Base-by-base conservation (phyloP, 2,329 filamentous ascomycete genomes). In the Fusarium paranaense region DNA sequence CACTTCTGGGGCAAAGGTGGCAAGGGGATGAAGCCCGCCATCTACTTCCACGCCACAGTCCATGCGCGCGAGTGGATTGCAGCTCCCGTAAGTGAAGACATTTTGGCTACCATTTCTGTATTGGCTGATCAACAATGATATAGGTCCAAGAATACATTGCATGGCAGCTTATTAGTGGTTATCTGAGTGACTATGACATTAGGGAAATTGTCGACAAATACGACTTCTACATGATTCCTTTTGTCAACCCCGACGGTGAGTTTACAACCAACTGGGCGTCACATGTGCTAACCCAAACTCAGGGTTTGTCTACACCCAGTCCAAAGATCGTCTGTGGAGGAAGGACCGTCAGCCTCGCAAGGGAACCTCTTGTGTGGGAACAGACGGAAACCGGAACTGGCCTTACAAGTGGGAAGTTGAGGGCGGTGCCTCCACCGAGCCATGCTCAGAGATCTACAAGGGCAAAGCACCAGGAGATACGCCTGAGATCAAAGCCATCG, bases 191-290 rank as follows among this genome's bases (percentile, higher is more conserved):
- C 16, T 74, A 81, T n/a, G 78, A 81, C 5, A 78, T 86, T 42
- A 83, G 80, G 42, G 78, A 80, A 0, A 86, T 89, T 71, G 84
- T 92, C 52, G 86, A 92, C 80, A 87, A 85, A 65, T 92, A 90
- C 78, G 91, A 93, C 82, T 92, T 91, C 74, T 92, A 91, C 81
- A 86, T 93, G 74, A 86, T 91, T 72, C 90, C 90, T 5, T 81
- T 91, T 30, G 88, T 90, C 33, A 91, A 92, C 78, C 89, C 89
- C 0, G 90, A 91, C 70, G 89, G 87, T 87, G 79, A 74, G 82
- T 38, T 6, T 9, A 1, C 7, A 4, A 4, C 8, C 11, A 20
- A 11, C 9, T n/a, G 5, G 4, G 27, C 10, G 2, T 35, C n/a
- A 11, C 16, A 11, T 27, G 20, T 11, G 18, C 65, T 71, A 50